A percentile compares a stretch with the other conserved stretches of the same genome.
These are phyloP conservation scores for Hypoxylon fuscum DNA, from an alignment of 495 filamentous ascomycete genomes.

Conservation along the genomic window DNA sequence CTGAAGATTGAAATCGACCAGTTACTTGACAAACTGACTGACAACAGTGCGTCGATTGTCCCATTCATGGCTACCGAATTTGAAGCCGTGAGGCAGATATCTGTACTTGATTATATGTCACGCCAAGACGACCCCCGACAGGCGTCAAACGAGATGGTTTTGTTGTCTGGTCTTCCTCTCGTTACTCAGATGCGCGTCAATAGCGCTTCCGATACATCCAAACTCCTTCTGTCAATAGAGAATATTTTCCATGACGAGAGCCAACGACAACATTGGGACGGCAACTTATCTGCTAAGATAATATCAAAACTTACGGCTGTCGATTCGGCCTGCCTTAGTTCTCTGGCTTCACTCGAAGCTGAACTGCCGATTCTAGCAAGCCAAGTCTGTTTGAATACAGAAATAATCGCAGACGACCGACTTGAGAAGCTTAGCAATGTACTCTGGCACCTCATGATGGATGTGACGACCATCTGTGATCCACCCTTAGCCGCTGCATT, in stretches of 20 bases:
- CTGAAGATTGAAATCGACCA: slow-evolving; percentile 66
- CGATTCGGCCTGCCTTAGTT: slow-evolving; percentile 63
- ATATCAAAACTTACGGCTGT: slow-evolving; percentile 64
- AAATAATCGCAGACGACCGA: slow-evolving; percentile 58
- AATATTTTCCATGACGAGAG: slow-evolving; percentile 50
- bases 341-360: slow-evolving; percentile 69
- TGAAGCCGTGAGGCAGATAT: slow-evolving; percentile 71
- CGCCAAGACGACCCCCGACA: slow-evolving; percentile 20
- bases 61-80: slow-evolving; percentile 70
- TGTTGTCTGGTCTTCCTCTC: slow-evolving; percentile 59
- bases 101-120: slow-evolving; percentile 53
- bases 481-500: slow-evolving; percentile 26
- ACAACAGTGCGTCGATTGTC: slow-evolving; percentile 50
- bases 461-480: slow-evolving; percentile 56
- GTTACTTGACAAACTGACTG: slow-evolving; percentile 58
- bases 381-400: slow-evolving; percentile 57
- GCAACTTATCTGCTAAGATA: slow-evolving; percentile 63
- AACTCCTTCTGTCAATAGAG: slow-evolving; percentile 53
- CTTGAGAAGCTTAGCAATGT: slow-evolving; percentile 56
- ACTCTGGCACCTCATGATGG: slow-evolving; percentile 58
- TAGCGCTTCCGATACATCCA: slow-evolving; percentile 47
- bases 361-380: slow-evolving; percentile 71
- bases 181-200: slow-evolving; percentile 54
- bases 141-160: slow-evolving; percentile 44
- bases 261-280: slow-evolving; percentile 57